Percentiles rank a stretch among this genome's conserved stretches.
Evolutionary conservation across 2,329 filamentous ascomycete genomes (phyloP).

Genomic region (Aureobasidium melanogenum): DNA sequence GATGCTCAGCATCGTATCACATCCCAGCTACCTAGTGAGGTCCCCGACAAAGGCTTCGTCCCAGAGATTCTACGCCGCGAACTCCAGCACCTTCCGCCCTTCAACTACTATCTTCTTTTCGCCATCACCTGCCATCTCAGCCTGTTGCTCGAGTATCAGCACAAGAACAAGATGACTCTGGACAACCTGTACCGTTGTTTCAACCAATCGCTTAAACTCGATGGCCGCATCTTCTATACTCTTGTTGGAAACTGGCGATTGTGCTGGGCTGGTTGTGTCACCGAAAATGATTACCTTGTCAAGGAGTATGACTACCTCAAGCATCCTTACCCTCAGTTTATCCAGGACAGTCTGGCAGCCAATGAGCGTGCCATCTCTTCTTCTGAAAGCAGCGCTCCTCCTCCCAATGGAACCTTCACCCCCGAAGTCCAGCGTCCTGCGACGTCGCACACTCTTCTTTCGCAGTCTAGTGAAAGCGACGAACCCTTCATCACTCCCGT

Average conservation of each 20-base stretch:
- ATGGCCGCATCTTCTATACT: slow-evolving; percentile 90
- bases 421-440: slow-evolving; percentile 13
- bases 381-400: slow-evolving; percentile 54
- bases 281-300: slow-evolving; percentile 70
- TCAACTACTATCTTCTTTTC: slow-evolving; percentile 96
- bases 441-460: slow-evolving; percentile 12
- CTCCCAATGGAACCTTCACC: slow-evolving; percentile 22
- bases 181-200: slow-evolving; percentile 94
- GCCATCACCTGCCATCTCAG: slow-evolving; percentile 95
- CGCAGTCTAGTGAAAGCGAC: slow-evolving; percentile 12
- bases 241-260: slow-evolving; percentile 91
- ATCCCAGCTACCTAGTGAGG: slow-evolving; percentile 71
- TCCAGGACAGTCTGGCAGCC: slow-evolving; percentile 5
- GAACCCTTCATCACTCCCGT: slow-evolving; percentile 8
- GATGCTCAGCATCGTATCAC: slow-evolving; percentile 70
- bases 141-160: slow-evolving; percentile 78
- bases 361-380: slow-evolving; percentile 52
- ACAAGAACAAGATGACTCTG: slow-evolving; percentile 98
- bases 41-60: slow-evolving; percentile 61
- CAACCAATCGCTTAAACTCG: slow-evolving; percentile 93
- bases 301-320: slow-evolving; percentile 46
- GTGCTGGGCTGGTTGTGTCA: slow-evolving; percentile 95
- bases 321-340: slow-evolving; percentile 24
- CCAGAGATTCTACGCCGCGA: slow-evolving; percentile 84
- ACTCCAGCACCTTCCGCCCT: slow-evolving; percentile 85